Evolutionary conservation across 257 asterid genomes (phyloP), one percentile per base, ranked within the genome.

Genomic region (Solanum chiquidenum): DNA sequence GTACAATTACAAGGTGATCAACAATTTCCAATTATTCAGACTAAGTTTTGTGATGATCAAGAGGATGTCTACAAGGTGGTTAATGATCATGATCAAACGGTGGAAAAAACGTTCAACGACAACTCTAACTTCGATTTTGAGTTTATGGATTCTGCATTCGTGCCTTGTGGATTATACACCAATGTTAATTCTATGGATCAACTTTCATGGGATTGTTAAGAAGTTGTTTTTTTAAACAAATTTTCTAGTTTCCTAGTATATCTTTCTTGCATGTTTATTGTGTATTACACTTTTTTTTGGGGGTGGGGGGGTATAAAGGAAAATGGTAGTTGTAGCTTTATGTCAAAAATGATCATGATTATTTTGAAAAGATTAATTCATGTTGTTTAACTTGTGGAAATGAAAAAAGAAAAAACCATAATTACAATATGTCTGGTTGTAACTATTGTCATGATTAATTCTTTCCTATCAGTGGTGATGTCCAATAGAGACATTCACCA

Each of bases 171-270:
- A 62, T 60, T 88, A 79, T 92, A 88, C 52, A 91, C 90, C 76
- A 87, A 87, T 86, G 86, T 87, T 79, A 91, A 87, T 88, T 89
- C 93, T 25, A 75, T 93, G 88, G 94, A 94, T 88, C 95, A 92
- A 72, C 92, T 94, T 90, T 95, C 93, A 90, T 95, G 98, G 98
- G 96, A 94, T 87, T 93, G 90, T 74, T 91, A 86, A 55, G 38
- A 86, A 55, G 38, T 44, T n/a, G 13, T 2, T 10, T 29, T 29
- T 27, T 79, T 6, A 18, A 42, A 12, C 58, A 49, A 5, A 0
- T 14, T 76, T n/a, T n/a, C 4, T 79, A 79, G 38, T 44, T 79
- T 14, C 6, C 62, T 34, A 77, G 84, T 77, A 40, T 40, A 77
- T 77, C 4, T 77, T 77, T 42, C 38, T 8, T 79, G 84, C 64